Evolutionary conservation across 169 alveolate species (phyloP).

Genomic region (Perkinsus olseni): DNA sequence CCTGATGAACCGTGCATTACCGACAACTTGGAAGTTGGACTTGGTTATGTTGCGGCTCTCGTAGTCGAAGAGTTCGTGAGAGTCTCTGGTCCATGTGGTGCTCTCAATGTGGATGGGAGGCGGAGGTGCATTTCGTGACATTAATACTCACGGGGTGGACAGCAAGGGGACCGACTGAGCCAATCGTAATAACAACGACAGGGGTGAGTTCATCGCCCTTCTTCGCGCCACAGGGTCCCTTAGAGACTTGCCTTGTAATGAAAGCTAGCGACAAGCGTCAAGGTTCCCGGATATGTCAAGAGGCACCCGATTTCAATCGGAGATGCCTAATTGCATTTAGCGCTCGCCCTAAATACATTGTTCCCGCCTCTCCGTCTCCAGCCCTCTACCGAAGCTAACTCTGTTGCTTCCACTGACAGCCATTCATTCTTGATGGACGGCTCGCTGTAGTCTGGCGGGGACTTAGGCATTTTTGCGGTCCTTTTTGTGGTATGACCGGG

Average conservation of each 20-base stretch:
- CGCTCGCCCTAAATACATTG: background rate
- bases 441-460: background rate
- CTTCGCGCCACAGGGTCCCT: no score
- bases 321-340: background rate
- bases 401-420: no score
- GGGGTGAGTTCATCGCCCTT: no score
- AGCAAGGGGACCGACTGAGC: no score
- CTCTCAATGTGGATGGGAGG: constrained; percentile 22
- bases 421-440: no score
- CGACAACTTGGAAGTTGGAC: background rate
- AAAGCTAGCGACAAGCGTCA: no score
- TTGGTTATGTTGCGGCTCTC: constrained; percentile 61
- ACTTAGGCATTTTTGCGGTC: background rate
- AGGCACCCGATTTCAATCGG: no score
- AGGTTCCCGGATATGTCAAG: no score
- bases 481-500: background rate
- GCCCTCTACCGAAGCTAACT: no score
- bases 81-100: constrained; percentile 86
- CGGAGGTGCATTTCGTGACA: background rate
- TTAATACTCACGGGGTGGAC: background rate
- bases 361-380: background rate
- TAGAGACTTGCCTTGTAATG: no score
- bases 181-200: no score
- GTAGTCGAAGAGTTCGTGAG: constrained; percentile 88
- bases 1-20: background rate